These are phyloP conservation scores for Quercus parvula DNA, from an alignment of 306 rosid species.

Conservation along the genomic window DNA sequence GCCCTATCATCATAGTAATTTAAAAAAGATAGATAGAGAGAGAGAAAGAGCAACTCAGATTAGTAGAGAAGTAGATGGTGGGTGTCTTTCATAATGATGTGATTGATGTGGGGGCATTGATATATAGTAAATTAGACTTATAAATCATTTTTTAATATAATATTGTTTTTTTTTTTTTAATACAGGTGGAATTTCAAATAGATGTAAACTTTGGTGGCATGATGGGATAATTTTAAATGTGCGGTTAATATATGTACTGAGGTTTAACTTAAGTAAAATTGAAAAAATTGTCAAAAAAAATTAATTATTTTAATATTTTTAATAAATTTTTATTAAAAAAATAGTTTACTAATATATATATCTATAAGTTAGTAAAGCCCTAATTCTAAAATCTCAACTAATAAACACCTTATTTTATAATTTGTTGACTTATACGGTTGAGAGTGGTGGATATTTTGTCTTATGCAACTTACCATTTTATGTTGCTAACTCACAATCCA, in stretches of 20 bases:
- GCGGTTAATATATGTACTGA: too few species aligned
- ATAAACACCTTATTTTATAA: too few species aligned
- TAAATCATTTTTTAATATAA: not conserved
- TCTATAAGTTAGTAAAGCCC: accelerated
- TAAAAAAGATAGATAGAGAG: not conserved
- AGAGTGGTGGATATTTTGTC: too few species aligned
- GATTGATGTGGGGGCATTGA: constrained; percentile 26
- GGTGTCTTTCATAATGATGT: constrained; percentile 61
- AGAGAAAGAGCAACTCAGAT: not conserved
- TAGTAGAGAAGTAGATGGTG: constrained; percentile 41
- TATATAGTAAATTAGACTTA: not conserved
- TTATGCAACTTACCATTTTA: too few species aligned
- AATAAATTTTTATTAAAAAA: accelerated
- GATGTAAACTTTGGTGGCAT: too few species aligned
- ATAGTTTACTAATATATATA: too few species aligned
- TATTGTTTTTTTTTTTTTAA: not conserved
- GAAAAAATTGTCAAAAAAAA: too few species aligned
- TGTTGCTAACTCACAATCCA: too few species aligned
- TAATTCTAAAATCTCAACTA: too few species aligned
- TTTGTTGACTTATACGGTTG: accelerated
- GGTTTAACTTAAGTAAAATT: too few species aligned
- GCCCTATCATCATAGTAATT: constrained; percentile 26
- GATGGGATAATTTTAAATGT: too few species aligned
- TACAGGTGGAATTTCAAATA: not conserved
- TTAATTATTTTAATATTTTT: too few species aligned